A percentile compares a stretch with the other conserved stretches of the same genome.
phyloP scores from a whole-genome alignment of 2,329 filamentous ascomycete genomes.

The Pseudocercospora macadamiae region DNA sequence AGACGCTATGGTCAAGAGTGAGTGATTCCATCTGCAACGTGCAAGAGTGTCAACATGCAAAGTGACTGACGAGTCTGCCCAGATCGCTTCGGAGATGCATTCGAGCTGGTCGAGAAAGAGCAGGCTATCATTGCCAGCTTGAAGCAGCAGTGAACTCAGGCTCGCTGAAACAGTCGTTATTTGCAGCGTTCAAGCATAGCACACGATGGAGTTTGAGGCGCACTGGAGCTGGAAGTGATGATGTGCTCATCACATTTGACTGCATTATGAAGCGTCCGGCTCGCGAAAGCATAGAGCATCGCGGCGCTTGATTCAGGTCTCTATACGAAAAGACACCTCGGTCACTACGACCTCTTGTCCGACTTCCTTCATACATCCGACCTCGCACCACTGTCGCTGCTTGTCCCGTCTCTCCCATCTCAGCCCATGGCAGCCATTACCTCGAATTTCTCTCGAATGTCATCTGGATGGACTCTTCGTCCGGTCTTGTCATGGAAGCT shows the following conservation, averaged over 20 bases:
- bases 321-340: background rate
- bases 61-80: background rate
- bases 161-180: background rate
- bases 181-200: constrained; percentile 9
- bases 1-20: constrained; percentile 42
- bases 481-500: constrained; percentile 56
- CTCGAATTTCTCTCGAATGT: constrained; percentile 48
- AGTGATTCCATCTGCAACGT: constrained; percentile 13
- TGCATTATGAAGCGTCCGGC: background rate
- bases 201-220: background rate
- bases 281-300: background rate
- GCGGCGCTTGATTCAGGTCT: background rate
- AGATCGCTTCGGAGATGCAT: constrained; percentile 41
- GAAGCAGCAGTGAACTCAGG: constrained; percentile 13
- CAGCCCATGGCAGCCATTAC: constrained; percentile 24
- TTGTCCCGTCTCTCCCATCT: background rate
- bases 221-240: background rate
- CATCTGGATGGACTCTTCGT: constrained; percentile 46
- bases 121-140: constrained; percentile 28
- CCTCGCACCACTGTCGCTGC: too few species aligned
- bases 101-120: constrained; percentile 40
- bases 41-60: background rate
- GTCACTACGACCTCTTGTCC: background rate
- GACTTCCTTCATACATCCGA: too few species aligned
- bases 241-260: background rate